These are phyloP conservation scores for Sorghum bicolor DNA, from an alignment of 176 grass and related monocot genomes.

Conservation along the genomic window Sorghum_bicolor_NCBIv3 NC_012875.2:59618001-59618500, in stretches of 20 bases:
- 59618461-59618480: constrained; percentile 79
- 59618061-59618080: no score
- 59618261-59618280: not conserved
- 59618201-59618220: not conserved
- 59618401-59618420: constrained; percentile 74
- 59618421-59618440: constrained; percentile 70
- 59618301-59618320: not conserved
- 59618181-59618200: no score
- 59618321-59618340: not conserved
- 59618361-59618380: constrained; percentile 78
- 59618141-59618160: no score
- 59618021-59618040: no score
- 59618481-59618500: constrained; percentile 83
- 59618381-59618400: constrained; percentile 81
- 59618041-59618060: no score
- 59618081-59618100: no score
- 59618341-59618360: constrained; percentile 36
- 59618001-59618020: no score
- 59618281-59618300: not conserved
- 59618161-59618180: no score
- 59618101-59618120: no score
- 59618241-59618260: not conserved
- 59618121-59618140: no score
- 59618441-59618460: constrained; percentile 68
- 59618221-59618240: not conserved